Evolutionary conservation across 805 yeast genomes (phyloP), one percentile per base, ranked within the genome.

Genomic region (Saccharomycopsis oosterbeekiorum): DNA sequence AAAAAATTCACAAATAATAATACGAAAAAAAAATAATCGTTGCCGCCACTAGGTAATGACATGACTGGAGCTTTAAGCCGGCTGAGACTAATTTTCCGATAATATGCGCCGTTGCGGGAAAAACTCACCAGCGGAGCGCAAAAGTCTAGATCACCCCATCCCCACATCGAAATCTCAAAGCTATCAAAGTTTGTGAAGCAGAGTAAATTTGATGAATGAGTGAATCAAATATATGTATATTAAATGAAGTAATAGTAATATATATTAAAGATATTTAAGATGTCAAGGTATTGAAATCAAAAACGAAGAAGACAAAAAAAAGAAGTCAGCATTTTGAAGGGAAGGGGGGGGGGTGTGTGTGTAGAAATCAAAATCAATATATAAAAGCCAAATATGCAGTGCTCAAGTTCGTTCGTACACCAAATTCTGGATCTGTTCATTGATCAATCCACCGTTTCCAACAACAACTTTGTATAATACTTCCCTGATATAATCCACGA

Each of bases 381-480:
- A 29, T 29, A 29, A 11, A 36, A 36, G 39, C 11, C 9, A 12
- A 37, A 37, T 2, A 2, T 37, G 41, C 12, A 37, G 15, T 34
- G n/a, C 4, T 29, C 17, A 56, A 40, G 40, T 51, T 40, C 53
- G 34, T 8, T 26, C 40, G 21, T 19, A 26, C 37, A 17, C 39
- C 19, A 47, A 15, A 15, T 37, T 37, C 47, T 37, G 34, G 8
- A 59, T 21, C 34, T 50, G 56, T 15, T 59, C 62, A 42, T 61
- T 53, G 26, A 61, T 51, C 41, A 76, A 75, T 9, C 76, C 73
- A 59, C 76, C 78, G 64, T 80, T 81, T 34, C 86, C 86, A 26
- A 82, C 65, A 76, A 82, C 74, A 36, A 81, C 66, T 37, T 76
- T 76, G 57, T 82, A 85, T 56, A 81, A 66, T 9, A 75, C 71